A percentile compares a stretch with the other conserved stretches of the same genome.
phyloP scores from a whole-genome alignment of 2,329 filamentous ascomycete species.

The Apiospora pterosperma region DNA sequence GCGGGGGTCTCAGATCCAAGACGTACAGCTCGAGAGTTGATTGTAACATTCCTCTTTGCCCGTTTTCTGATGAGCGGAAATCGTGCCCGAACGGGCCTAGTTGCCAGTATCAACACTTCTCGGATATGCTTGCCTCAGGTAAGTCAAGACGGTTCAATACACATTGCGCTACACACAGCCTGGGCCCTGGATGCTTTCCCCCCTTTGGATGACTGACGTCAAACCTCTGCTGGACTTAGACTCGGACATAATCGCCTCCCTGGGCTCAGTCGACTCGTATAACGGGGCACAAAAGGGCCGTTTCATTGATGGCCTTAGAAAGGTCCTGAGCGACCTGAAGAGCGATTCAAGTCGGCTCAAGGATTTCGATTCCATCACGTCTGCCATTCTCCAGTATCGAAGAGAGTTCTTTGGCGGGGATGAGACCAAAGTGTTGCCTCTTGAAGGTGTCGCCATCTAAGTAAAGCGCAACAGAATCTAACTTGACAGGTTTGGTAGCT shows the following conservation, averaged over 20 bases:
- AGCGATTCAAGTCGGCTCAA: slow-evolving; percentile 48
- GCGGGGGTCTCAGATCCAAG: slow-evolving; percentile 79
- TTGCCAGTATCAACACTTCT: slow-evolving; percentile 80
- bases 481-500: slow-evolving; percentile 5
- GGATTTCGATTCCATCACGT: slow-evolving; percentile 65
- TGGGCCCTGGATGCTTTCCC: slow-evolving; percentile 32
- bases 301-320: slow-evolving; percentile 61
- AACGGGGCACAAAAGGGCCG: slow-evolving; percentile 56
- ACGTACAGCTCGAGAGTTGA: slow-evolving; percentile 94
- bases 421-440: slow-evolving; percentile 57
- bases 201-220: slow-evolving; percentile 48
- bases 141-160: slow-evolving; percentile 41
- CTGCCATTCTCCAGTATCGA: slow-evolving; percentile 65
- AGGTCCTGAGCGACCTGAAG: slow-evolving; percentile 58
- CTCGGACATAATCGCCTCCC: slow-evolving; percentile 68
- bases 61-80: slow-evolving; percentile 66
- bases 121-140: slow-evolving; percentile 70
- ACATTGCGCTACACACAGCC: not conserved
- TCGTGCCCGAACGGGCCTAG: slow-evolving; percentile 66
- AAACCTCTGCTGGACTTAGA: slow-evolving; percentile 47
- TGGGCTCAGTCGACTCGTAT: slow-evolving; percentile 64
- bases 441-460: slow-evolving; percentile 42
- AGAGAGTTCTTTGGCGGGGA: slow-evolving; percentile 62
- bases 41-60: slow-evolving; percentile 69
- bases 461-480: not conserved